Conservation (phyloP, 1,284 basidiomycete species). For the Ganoderma multipileum region DNA sequence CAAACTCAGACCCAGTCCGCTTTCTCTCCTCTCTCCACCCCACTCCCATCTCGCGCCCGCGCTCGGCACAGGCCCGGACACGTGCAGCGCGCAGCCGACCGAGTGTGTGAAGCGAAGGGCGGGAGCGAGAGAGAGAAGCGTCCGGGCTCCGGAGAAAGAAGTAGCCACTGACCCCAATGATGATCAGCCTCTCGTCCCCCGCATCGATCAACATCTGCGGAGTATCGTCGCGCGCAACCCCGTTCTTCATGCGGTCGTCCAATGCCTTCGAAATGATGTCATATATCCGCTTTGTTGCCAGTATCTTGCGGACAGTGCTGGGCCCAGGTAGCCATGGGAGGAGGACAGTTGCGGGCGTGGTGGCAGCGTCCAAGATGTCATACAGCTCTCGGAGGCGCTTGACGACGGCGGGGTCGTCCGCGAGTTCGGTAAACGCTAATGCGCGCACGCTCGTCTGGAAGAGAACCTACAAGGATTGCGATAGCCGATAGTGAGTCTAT, state of each 20-base stretch:
- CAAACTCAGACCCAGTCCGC: neutral
- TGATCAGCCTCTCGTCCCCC: constrained; percentile 66
- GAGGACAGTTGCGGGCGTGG: constrained; percentile 72
- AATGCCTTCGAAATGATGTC: constrained; percentile 67
- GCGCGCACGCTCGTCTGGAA: constrained; percentile 76
- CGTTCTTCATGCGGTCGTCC: constrained; percentile 58
- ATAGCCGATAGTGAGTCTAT: neutral
- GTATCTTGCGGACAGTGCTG: constrained; percentile 69
- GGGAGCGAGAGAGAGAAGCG: constrained; percentile 1
- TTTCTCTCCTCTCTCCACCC: neutral
- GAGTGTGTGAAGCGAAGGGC: constrained; percentile 21
- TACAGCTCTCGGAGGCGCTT: constrained; percentile 67
- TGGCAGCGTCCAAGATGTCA: constrained; percentile 68
- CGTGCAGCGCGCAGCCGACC: neutral
- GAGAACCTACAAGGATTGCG: constrained; percentile 53
- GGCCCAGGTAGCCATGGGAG: constrained; percentile 77
- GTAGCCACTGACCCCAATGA: constrained; percentile 66
- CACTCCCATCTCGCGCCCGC: neutral
- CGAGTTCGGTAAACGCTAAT: constrained; percentile 70
- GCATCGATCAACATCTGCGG: constrained; percentile 75
- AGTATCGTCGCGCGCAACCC: constrained; percentile 65
- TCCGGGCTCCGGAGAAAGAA: constrained; percentile 16
- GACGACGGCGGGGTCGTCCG: constrained; percentile 65
- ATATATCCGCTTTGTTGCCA: constrained; percentile 76
- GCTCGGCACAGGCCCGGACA: constrained; percentile 3